Base-by-base conservation (phyloP, 2,329 filamentous ascomycete species). In the Corinectria fuckeliana region DNA sequence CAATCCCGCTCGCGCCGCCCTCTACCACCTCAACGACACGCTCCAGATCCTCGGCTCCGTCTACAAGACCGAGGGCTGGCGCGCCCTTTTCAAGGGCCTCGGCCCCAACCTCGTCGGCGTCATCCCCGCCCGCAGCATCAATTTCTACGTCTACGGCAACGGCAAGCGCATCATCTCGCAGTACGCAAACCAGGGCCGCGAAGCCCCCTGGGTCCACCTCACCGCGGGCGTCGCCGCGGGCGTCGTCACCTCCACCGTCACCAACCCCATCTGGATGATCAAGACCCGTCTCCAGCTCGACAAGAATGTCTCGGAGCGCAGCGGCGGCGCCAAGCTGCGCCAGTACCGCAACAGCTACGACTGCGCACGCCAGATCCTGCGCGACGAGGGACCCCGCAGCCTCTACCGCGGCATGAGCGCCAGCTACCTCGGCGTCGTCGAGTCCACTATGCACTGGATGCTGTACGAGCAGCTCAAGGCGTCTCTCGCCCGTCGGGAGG, bases 211-310 rank as follows among this genome's bases (percentile, higher is more conserved):
- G 82, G 88, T 97, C 10, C 92, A 97, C 74, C 82, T 97, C 8
- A 80, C 85, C 45, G 89, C 92, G 1, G 93, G 91, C 5, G 87
- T 91, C 1, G 82, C 85, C 14, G 93, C 93, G 1, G 93, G 93
- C 2, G 85, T 97, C 41, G 88, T 89, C 6, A 97, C 94, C 0
- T 91, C 91, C 45, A 97, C 94, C 1, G 91, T 90, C 20, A 98
- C 93, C 34, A 97, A 97, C 76, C 93, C 93, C 1, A 97, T 98
- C 71, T 98, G 93, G 93, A 85, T 98, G 63, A 88, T 98, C 72
- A 98, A 98, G 83, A 98, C 93, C 38, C 84, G 93, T 28, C 75
- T 98, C 68, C 93, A 98, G 78, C 85, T 98, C 30, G 93, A 98
- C 80, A 96, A 93, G 80, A 91, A 91, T 72, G 85, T 88, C 51